A percentile compares a stretch with the other conserved stretches of the same genome.
phyloP scores from a whole-genome alignment of 73 alveolate genomes.

The Paramecium pentaurelia region DNA sequence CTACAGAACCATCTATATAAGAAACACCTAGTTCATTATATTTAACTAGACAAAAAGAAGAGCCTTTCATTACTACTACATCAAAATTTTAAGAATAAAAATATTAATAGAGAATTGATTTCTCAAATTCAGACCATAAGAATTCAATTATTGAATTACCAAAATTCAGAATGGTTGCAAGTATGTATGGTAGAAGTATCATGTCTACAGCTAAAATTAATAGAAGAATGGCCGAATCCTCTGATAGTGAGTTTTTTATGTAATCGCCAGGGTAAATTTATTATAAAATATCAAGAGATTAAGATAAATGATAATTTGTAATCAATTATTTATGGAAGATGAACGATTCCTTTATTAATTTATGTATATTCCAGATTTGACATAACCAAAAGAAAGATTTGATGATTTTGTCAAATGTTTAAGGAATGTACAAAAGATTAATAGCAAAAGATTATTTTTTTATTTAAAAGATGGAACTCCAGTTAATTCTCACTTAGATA shows the following conservation, averaged over 20 bases:
- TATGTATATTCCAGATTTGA: slow-evolving; percentile 24
- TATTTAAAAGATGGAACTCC: slow-evolving; percentile 43
- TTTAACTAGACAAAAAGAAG: neutral
- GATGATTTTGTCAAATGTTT: neutral
- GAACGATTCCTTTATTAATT: neutral
- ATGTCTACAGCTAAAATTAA: neutral
- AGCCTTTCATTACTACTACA: neutral
- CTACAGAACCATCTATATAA: neutral
- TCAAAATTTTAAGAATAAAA: neutral
- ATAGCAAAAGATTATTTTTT: neutral
- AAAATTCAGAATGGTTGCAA: neutral
- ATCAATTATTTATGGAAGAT: slow-evolving; percentile 13
- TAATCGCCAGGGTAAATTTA: neutral
- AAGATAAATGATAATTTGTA: neutral
- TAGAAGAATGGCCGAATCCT: slow-evolving; percentile 31
- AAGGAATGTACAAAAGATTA: neutral
- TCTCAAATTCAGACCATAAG: neutral
- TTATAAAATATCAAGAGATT: neutral
- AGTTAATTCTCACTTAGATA: neutral
- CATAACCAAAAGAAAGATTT: neutral
- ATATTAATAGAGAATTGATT: neutral
- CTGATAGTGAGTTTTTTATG: slow-evolving; percentile 1
- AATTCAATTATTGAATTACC: neutral
- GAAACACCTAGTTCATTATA: neutral
- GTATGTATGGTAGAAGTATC: slow-evolving; percentile 27